Percentiles rank a stretch among this genome's conserved stretches.
Evolutionary conservation across 768 basidiomycete genomes (phyloP).

Genomic region (Amanita phalloides): DNA sequence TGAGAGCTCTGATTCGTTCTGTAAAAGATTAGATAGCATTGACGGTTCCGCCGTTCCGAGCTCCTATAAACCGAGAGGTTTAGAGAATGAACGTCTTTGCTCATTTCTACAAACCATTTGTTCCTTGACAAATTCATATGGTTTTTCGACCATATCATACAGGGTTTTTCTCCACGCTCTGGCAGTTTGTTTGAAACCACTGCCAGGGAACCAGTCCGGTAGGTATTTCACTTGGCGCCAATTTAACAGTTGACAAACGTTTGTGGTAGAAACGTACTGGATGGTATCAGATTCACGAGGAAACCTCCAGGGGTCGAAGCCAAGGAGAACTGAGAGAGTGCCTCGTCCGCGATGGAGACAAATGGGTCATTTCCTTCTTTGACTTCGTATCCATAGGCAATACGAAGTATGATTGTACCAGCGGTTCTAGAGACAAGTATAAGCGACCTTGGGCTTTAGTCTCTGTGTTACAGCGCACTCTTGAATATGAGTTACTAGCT

Average conservation of each 20-base stretch:
- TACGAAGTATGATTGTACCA: conserved; percentile 13
- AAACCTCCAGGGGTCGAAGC: conserved; percentile 17
- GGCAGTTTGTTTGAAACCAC: conserved; percentile 32
- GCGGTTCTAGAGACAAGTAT: neutral
- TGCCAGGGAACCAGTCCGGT: conserved; percentile 36
- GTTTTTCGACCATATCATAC: conserved; percentile 22
- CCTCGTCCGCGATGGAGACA: conserved; percentile 17
- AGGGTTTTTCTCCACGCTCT: conserved; percentile 21
- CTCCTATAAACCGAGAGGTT: conserved; percentile 8
- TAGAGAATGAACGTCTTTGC: neutral
- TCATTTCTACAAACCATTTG: conserved; percentile 16
- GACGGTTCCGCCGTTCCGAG: conserved; percentile 22
- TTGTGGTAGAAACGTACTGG: neutral
- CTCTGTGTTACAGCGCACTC: conserved; percentile 17
- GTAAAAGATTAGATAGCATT: conserved; percentile 22
- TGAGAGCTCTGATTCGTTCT: conserved; percentile 15
- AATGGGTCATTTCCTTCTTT: conserved; percentile 20
- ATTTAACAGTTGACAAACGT: neutral
- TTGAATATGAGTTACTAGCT: conserved; percentile 23
- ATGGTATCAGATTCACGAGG: conserved; percentile 19
- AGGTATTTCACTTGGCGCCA: conserved; percentile 24
- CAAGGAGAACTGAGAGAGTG: conserved; percentile 13
- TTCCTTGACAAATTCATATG: conserved; percentile 22
- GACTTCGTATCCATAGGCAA: conserved; percentile 21
- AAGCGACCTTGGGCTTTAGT: neutral